Base-by-base conservation (phyloP, 306 rosid genomes). In the Quercus aquifolioides region DNA sequence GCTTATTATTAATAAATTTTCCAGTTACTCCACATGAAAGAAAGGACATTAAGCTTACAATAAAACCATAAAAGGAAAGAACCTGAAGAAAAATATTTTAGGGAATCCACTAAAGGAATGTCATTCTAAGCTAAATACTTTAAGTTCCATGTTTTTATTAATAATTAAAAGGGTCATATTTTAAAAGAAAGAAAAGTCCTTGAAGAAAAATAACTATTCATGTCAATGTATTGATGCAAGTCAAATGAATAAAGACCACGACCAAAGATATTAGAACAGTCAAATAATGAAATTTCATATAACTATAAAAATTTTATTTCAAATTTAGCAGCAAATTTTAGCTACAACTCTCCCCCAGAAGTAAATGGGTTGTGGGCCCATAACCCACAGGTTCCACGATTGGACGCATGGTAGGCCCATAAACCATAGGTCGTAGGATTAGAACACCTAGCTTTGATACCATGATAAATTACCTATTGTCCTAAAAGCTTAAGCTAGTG, bases 211-310 rank as follows among this genome's bases (percentile, higher is more conserved):
- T 62, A 25, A n/a, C 18, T 21, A 38, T 21, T 28, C n/a, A 38
- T 41, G 69, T 5, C 12, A 65, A 31, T 31, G 49, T 2, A 65
- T 31, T 19, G 33, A 65, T 65, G 7, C 12, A 55, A 64, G 62
- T 68, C 30, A 78, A 51, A 65, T 67, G 63, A 35, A 75, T 21
- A 26, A 75, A 73, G 75, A 68, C 38, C 11, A 73, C 79, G 46
- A 68, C 51, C 57, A 57, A 77, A 10, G n/a, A 74, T 77, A 59
- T 3, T 59, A 63, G 63, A 79, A 68, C 13, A 52, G 49, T 25
- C 21, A 62, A 30, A 62, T 31, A 49, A 58, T 46, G 17, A 55
- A 78, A 76, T 38, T 69, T 58, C 59, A 49, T 63, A 54, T 18
- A 31, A 64, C 69, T 49, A 7, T 25, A 76, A 49, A 49, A 23